phyloP scores from a whole-genome alignment of 140 eudicot species.

The Bidens hawaiensis region DNA sequence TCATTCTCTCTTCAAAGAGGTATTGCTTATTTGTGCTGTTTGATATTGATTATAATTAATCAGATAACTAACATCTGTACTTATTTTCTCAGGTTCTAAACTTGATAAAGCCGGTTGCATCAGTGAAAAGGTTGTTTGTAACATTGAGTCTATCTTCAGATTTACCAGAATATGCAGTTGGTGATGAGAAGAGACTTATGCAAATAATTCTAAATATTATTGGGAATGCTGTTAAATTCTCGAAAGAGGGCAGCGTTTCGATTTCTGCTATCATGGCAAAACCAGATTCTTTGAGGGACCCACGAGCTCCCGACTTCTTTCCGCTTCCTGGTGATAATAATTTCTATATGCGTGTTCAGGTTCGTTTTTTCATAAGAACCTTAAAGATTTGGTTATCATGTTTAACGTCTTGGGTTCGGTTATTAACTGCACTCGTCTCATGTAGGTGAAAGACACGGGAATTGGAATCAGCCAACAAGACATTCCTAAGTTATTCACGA shows the following conservation, averaged over 20 bases:
- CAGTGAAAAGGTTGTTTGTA: constrained; percentile 63
- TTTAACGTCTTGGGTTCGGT: background rate
- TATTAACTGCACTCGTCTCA: constrained; percentile 5
- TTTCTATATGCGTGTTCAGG: constrained; percentile 90
- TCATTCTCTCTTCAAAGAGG: constrained; percentile 82
- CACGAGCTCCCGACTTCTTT: constrained; percentile 67
- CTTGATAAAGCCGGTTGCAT: constrained; percentile 83
- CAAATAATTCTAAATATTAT: constrained; percentile 75
- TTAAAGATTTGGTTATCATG: background rate
- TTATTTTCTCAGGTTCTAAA: constrained; percentile 54
- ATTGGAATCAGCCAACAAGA: constrained; percentile 78
- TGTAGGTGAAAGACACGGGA: constrained; percentile 84
- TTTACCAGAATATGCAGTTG: constrained; percentile 73
- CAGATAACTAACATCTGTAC: too few species aligned
- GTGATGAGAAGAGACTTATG: constrained; percentile 95
- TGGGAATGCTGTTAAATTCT: constrained; percentile 93
- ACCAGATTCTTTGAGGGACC: constrained; percentile 68
- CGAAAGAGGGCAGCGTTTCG: constrained; percentile 75
- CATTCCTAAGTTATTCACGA: constrained; percentile 69
- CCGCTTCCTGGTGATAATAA: constrained; percentile 57
- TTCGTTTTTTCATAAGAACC: constrained; percentile 18
- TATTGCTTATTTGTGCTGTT: constrained; percentile 3
- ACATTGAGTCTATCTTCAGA: constrained; percentile 68
- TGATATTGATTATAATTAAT: background rate
- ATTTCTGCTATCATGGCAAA: constrained; percentile 62